These are phyloP conservation scores for Trypanosoma grayi DNA, from an alignment of 208 protist genomes.

Conservation along the genomic window DNA sequence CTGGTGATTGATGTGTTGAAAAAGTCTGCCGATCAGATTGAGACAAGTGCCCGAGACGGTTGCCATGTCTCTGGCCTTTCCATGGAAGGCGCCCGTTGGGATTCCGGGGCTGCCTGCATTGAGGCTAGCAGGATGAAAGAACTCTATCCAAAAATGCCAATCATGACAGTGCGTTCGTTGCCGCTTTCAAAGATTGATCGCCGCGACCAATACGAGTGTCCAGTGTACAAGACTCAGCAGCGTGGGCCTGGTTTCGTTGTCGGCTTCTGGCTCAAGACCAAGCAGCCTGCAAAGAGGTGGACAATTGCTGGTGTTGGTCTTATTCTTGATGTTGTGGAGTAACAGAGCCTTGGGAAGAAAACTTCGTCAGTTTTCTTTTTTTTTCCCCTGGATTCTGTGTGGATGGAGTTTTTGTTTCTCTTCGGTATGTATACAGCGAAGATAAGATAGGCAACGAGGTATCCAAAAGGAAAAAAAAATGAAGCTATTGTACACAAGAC, in stretches of 20 bases:
- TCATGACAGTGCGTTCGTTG: slow-evolving; percentile 92
- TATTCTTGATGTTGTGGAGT: slow-evolving; percentile 95
- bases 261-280: slow-evolving; percentile 94
- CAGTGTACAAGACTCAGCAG: slow-evolving; percentile 96
- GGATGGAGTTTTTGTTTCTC: not conserved
- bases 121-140: slow-evolving; percentile 95
- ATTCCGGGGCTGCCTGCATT: slow-evolving; percentile 82
- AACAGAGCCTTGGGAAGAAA: too few relatives aligned
- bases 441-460: not conserved
- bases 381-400: not conserved
- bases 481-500: too few relatives aligned
- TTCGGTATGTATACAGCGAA: too few relatives aligned
- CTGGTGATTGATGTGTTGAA: slow-evolving; percentile 95
- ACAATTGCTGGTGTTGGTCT: slow-evolving; percentile 96
- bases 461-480: too few relatives aligned
- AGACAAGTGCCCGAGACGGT: slow-evolving; percentile 95
- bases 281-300: slow-evolving; percentile 95
- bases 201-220: slow-evolving; percentile 96
- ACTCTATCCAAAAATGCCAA: slow-evolving; percentile 93
- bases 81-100: slow-evolving; percentile 98
- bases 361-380: too few relatives aligned
- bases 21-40: slow-evolving; percentile 94
- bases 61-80: slow-evolving; percentile 96
- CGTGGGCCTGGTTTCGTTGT: slow-evolving; percentile 96
- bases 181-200: slow-evolving; percentile 92